Evolutionary conservation across 352 stramenopile species (phyloP), one percentile per base, ranked within the genome.

Genomic region (Blastocystis sp.): DNA sequence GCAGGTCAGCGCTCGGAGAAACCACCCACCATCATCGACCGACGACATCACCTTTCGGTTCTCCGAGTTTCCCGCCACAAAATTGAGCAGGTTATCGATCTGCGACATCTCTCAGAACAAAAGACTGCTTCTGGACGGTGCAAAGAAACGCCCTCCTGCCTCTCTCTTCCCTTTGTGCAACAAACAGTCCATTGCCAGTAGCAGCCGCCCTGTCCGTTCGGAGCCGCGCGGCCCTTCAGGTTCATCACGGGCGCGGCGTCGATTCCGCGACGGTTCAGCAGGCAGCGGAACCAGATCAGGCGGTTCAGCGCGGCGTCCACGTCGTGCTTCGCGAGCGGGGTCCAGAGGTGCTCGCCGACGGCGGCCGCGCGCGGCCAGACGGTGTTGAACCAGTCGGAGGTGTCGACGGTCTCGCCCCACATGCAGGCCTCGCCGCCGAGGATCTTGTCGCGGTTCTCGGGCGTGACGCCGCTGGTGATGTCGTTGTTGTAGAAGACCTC

Each of bases 331-430:
- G 89, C 76, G 34, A 14, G 43, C 9, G 84, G 74, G 21, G 65
- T 89, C 92, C 92, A 94, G 24, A 94, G 77, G 40, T 90, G 69
- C 89, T 94, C 92, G 7, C 90, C 91, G 19, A 92, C 89, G 2
- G 90, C 91, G 3, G 90, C 90, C 34, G 89, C 80, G 42, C 91
- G 87, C 24, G 92, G 92, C 90, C 90, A 94, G 9, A 93, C 87
- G 6, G 90, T 90, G 40, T 89, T 87, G 1, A 91, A 82, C 65
- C 93, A 89, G 70, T 93, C 91, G 19, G 88, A 90, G 0, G 87
- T 70, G 87, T 93, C 89, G 3, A 89, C 89, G 14, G 65, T 91
- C 76, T 92, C 90, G 57, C 78, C 84, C 89, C 90, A 89, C 89
- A 48, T 91, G 84, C 89, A 89, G 70, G 91, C 92, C 74, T 93